Base-by-base conservation (phyloP, 176 grass and related monocot species). In the Typha latifolia region DNA sequence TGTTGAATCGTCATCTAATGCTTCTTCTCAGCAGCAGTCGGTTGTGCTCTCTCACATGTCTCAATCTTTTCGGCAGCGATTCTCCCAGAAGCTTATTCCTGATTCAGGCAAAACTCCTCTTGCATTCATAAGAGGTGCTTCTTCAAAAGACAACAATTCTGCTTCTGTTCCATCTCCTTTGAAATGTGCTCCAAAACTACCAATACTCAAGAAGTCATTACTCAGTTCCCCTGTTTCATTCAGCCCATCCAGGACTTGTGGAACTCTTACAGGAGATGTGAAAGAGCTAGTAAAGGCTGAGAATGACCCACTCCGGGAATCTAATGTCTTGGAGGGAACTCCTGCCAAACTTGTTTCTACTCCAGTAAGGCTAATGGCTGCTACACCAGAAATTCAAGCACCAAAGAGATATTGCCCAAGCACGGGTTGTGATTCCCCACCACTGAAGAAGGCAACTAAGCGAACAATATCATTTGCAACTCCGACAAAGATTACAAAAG, bases 381-480 rank as follows among this genome's bases (percentile, higher is more conserved):
- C 7, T 12, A 96, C 91, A 1, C 87, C 84, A 31, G 80, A 27
- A 49, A 75, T 85, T n/a, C 66, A 82, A 59, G 83, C 82, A 10
- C 82, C 91, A 3, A 84, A 87, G 73, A 82, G 86, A 63, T 78
- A 64, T 14, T 57, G 62, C 19, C 75, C 78, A 69, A 34, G 51
- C 24, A 73, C 69, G 3, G 49, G 75, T 12, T 53, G 32, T 2
- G 67, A 81, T 56, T 82, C 73, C 7, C 69, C 82, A 1, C 74
- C 67, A 61, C 68, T 70, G 12, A 82, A 79, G 32, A 79, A 62
- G 14, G 50, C 61, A 48, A 48, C 15, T 12, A 96, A 75, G 56
- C 76, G 71, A 22, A 75, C 87, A 3, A 90, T 85, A 34, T 71
- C 91, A 76, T 96, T 96, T 69, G 81, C 57, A 32, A 91, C 82